Evolutionary conservation across 495 filamentous ascomycete genomes (phyloP).

Genomic region (Bacidia rubella): DNA sequence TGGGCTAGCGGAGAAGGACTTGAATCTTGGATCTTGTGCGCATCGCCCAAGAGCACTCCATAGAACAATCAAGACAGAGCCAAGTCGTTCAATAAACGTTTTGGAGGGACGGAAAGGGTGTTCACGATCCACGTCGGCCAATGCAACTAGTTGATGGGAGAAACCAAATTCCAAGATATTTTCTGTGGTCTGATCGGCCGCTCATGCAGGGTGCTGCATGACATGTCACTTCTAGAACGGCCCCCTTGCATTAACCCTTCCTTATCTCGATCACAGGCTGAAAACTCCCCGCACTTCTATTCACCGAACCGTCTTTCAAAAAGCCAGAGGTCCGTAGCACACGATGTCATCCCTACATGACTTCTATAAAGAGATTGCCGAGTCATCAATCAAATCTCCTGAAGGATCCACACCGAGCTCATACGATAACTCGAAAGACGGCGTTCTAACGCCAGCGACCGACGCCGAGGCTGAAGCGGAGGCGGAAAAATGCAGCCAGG

Average conservation of each 20-base stretch:
- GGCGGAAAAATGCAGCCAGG: neutral
- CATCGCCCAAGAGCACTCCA: too few relatives aligned
- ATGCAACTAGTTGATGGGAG: neutral
- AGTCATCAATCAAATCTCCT: neutral
- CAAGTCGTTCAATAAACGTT: too few relatives aligned
- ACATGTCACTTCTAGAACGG: neutral
- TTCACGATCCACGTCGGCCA: neutral
- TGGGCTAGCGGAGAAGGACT: too few relatives aligned
- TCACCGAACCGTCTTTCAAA: neutral
- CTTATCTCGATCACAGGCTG: neutral
- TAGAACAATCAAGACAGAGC: too few relatives aligned
- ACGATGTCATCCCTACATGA: neutral
- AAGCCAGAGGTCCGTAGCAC: neutral
- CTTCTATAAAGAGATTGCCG: neutral
- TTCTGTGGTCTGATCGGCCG: neutral
- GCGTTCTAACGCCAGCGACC: neutral
- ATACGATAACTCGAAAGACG: neutral
- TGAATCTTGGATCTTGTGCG: too few relatives aligned
- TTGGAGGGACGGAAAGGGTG: neutral
- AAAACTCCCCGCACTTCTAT: neutral
- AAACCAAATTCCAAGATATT: too few relatives aligned
- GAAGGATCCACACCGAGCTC: neutral
- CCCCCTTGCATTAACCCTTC: neutral
- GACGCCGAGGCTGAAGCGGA: neutral
- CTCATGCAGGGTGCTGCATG: neutral